phyloP scores from a whole-genome alignment of 257 asterid species.

The Solanum neorickii region DNA sequence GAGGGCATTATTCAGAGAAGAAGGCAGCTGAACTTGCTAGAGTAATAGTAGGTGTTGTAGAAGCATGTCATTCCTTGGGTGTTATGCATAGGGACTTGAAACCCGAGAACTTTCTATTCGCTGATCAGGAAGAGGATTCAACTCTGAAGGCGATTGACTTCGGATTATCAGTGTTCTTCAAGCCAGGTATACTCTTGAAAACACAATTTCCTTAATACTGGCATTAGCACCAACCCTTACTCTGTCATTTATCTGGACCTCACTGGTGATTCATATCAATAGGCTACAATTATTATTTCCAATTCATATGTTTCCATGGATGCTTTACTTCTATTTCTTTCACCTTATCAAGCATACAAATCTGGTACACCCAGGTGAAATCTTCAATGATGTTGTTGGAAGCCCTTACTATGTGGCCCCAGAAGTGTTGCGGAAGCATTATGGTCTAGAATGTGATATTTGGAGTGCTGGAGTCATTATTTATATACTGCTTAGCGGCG shows the following conservation, averaged over 20 bases:
- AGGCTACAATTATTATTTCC: background rate
- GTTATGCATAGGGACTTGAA: slow-evolving; percentile 88
- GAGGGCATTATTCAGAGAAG: slow-evolving; percentile 83
- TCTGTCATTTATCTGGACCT: background rate
- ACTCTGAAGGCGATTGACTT: slow-evolving; percentile 68
- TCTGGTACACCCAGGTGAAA: slow-evolving; percentile 28
- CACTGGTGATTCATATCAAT: background rate
- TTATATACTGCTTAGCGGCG: slow-evolving; percentile 53
- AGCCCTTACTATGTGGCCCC: slow-evolving; percentile 71
- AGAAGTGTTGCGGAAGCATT: slow-evolving; percentile 47
- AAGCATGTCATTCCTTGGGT: slow-evolving; percentile 79
- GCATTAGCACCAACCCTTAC: background rate
- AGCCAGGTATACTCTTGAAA: slow-evolving; percentile 51
- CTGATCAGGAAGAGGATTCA: slow-evolving; percentile 52
- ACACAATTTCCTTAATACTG: background rate
- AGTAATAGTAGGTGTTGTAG: slow-evolving; percentile 64
- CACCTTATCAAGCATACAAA: slow-evolving; percentile 2
- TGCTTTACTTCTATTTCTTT: background rate
- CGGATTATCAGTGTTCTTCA: slow-evolving; percentile 73
- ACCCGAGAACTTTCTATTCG: slow-evolving; percentile 82
- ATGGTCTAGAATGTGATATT: slow-evolving; percentile 59
- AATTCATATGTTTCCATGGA: background rate
- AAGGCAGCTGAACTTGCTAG: slow-evolving; percentile 90
- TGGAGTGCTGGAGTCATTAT: slow-evolving; percentile 75
- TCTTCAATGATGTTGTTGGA: slow-evolving; percentile 50